Evolutionary conservation across 2,329 filamentous ascomycete genomes (phyloP), one percentile per base, ranked within the genome.

Genomic region (Trichoderma arundinaceum): DNA sequence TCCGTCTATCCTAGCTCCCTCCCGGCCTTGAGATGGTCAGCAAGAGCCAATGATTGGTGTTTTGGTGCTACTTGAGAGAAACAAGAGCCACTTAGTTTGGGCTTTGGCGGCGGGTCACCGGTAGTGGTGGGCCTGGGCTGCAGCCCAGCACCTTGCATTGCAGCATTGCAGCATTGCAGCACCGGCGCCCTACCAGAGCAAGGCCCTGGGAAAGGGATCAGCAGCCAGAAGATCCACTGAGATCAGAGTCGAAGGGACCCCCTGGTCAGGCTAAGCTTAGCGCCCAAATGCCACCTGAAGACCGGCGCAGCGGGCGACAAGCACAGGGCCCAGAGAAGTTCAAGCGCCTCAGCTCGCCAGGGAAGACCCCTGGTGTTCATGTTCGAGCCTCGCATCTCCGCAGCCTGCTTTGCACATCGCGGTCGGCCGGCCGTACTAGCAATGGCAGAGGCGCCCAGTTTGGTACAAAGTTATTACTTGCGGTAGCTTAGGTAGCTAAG

Each of bases 81-180:
- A 63, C 53, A 32, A 52, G 61, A 67, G 52, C 39, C 46, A 56
- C 57, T 49, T 53, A 49, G 41, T 56, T 48, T 54, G 35, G 57
- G 49, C 41, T 67, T 65, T 65, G 66, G 62, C 62, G 46, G 61
- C 66, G 66, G 66, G 48, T 35, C 62, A 51, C 54, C 66, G 41
- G 56, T 41, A 61, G 48, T 35, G 56, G 33, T 60, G 46, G 46
- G 33, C 58, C 43, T 44, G 33, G 49, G 59, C 65, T 28, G 52
- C 63, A 59, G 33, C 52, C 53, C 62, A 58, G 33, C 35, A 44
- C 63, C 51, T 65, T 65, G 64, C 64, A 66, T 61, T 52, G 54
- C 64, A 66, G 51, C 48, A 66, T 61, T 52, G 54, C 64, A 66
- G 51, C 48, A 57, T 39, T 53, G 63, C 57, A 56, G 49, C 57